phyloP scores from a whole-genome alignment of 148 eudicot species.

The Persicaria maculosa region DNA sequence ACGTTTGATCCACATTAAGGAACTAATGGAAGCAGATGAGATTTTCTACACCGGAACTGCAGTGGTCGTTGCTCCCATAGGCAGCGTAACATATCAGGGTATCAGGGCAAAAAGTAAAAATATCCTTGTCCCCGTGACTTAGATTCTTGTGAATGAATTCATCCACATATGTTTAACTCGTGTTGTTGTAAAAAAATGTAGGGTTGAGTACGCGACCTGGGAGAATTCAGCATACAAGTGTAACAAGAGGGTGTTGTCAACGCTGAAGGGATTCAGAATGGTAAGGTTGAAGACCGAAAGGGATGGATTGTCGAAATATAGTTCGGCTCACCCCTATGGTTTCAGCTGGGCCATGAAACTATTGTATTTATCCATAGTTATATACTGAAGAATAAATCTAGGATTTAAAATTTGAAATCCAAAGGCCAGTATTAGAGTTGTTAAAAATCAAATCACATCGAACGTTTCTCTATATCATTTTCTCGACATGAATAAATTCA shows the following conservation, averaged over 20 bases:
- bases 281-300: conserved; percentile 38
- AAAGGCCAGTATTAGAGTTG: background rate
- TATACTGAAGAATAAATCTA: background rate
- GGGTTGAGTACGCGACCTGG: conserved; percentile 32
- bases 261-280: conserved; percentile 34
- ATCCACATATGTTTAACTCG: background rate
- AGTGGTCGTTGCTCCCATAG: conserved; percentile 15
- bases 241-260: conserved; percentile 26
- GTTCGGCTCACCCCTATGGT: conserved; percentile 16
- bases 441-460: background rate
- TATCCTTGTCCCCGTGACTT: too few species aligned
- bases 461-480: background rate
- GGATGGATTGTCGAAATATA: conserved; percentile 52
- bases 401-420: background rate
- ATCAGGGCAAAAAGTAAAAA: conserved; percentile 15
- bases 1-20: conserved; percentile 17
- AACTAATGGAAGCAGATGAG: conserved; percentile 19
- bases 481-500: too few species aligned
- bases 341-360: too few species aligned
- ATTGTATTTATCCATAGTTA: background rate
- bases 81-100: conserved; percentile 22
- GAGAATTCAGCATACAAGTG: conserved; percentile 18
- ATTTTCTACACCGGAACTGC: conserved; percentile 26
- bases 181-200: conserved; percentile 9
- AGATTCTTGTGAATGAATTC: background rate